Evolutionary conservation across 176 grass and related monocot species (phyloP).

Genomic region (Otatea glauca): DNA sequence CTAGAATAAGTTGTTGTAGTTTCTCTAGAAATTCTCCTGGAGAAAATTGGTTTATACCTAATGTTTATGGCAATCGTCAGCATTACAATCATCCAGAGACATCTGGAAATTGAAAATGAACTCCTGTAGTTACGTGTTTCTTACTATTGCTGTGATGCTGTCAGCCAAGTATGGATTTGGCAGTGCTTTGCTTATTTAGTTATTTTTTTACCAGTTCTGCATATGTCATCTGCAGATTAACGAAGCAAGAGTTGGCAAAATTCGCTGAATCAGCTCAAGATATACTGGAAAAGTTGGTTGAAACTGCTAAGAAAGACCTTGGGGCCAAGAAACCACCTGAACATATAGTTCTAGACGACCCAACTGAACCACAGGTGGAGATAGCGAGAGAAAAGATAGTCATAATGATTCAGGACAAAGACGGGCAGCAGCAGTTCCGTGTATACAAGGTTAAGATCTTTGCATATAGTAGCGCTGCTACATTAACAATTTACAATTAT

Average conservation of each 20-base stretch:
- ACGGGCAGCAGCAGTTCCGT: constrained; percentile 62
- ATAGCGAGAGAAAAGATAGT: constrained; percentile 67
- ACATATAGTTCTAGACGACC: constrained; percentile 55
- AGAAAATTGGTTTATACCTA: not conserved
- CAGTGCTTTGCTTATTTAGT: not conserved
- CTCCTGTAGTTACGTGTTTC: constrained; percentile 1
- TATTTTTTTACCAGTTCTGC: not conserved
- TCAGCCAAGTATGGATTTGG: not conserved
- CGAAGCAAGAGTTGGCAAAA: constrained; percentile 60
- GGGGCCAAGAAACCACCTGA: constrained; percentile 34
- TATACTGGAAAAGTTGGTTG: constrained; percentile 51
- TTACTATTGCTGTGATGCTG: constrained; percentile 7
- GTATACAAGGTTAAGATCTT: constrained; percentile 64
- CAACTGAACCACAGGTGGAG: constrained; percentile 41
- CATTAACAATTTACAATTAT: not conserved
- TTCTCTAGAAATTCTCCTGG: not conserved
- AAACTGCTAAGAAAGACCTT: constrained; percentile 53
- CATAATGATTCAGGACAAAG: constrained; percentile 81
- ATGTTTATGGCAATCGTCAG: constrained; percentile 6
- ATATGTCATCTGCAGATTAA: constrained; percentile 55
- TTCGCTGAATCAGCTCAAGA: constrained; percentile 60
- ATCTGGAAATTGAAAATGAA: not conserved
- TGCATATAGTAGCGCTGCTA: not conserved
- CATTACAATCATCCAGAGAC: not conserved
- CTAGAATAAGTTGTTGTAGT: not conserved